Evolutionary conservation across 495 filamentous ascomycete species (phyloP), one percentile per base, ranked within the genome.

Genomic region (Neurospora sp.): DNA sequence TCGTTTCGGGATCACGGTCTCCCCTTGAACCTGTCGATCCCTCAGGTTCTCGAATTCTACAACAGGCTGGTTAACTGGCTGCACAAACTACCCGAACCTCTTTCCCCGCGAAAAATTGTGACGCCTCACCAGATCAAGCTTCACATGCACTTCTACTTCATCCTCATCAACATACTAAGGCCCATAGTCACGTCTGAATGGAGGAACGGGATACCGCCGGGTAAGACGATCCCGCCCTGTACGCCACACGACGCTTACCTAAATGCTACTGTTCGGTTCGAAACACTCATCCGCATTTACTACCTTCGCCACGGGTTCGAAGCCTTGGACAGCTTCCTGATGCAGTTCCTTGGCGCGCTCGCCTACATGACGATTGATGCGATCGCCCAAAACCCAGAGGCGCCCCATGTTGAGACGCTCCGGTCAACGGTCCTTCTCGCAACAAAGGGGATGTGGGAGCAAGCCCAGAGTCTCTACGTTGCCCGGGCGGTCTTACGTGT

Each of bases 281-380:
- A 83, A 72, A 84, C 83, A 1, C 69, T 82, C 9, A 35, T 83
- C 4, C 81, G 82, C 1, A 75, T 84, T 0, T 83, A 84, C 72
- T 84, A 84, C 71, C 80, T 83, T 2, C 81, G 82, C 10, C 83
- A 83, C 69, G 81, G 82, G 11, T 84, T 78, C 74, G 80, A 83
- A 44, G 76, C 70, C 2, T 72, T 78, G 23, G 80, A 83, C 74
- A 76, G 66, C 23, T 79, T 82, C 23, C 62, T 84, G 5, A 74
- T 81, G 69, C 79, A 82, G 40, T 81, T 79, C 72, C 77, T 83
- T 12, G 78, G 78, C 39, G 75, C 76, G 14, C 71, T 82, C 14
- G 76, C 75, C 16, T 77, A 79, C 75, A 75, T 78, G 20, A 77
- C 77, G 16, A 77, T 83, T 54, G 76, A 75, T 18, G 76, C 78